Base-by-base conservation (phyloP, 352 stramenopile genomes). In the Elongisporangium anandrum region DNA sequence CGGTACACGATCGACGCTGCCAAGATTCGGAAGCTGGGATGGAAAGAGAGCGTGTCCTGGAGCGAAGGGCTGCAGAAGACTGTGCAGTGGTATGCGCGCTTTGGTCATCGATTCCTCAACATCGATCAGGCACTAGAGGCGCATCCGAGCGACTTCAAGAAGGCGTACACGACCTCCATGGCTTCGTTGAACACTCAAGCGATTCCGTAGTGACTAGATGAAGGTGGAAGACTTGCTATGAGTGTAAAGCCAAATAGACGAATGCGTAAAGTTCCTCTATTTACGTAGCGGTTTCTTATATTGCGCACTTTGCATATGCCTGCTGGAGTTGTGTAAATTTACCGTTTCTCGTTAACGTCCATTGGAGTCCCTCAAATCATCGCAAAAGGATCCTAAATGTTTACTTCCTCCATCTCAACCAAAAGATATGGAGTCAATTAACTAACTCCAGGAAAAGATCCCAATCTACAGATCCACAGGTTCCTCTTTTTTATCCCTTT, bases 1-100 rank as follows among this genome's bases (percentile, higher is more conserved):
- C 82, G 97, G 49, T 99, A 99, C 77, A 96, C 92, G 39, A 98
- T 99, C 67, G 96, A 99, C 59, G 88, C 82, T 47, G 64, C 63
- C 7, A 98, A 98, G 65, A 77, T 99, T 17, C 77, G 89, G 52
- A 69, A 88, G 48, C 69, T 99, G 19, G 96, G 95, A 50, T 99
- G 97, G 97, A 75, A 72, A 47, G 94, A 98, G 70, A 66, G 86
- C 60, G 92, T 98, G 41, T 61, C 77, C 7, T 99, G 95, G 93
- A 83, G 90, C 55, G 93, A 99, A 39, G 96, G 96, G 29, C 78
- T 99, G 38, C 66, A 70, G 8, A 80, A 69, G 49, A 98, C 94
- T 13, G 88, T 98, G 19, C 82, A 97, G 55, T 98, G 94, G 94
- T 97, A 95, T 69, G 69, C 49, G 57, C 73, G 77, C 49, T 83